Evolutionary conservation across 2,329 filamentous ascomycete genomes (phyloP).

Genomic region (Cordyceps fumosorosea): DNA sequence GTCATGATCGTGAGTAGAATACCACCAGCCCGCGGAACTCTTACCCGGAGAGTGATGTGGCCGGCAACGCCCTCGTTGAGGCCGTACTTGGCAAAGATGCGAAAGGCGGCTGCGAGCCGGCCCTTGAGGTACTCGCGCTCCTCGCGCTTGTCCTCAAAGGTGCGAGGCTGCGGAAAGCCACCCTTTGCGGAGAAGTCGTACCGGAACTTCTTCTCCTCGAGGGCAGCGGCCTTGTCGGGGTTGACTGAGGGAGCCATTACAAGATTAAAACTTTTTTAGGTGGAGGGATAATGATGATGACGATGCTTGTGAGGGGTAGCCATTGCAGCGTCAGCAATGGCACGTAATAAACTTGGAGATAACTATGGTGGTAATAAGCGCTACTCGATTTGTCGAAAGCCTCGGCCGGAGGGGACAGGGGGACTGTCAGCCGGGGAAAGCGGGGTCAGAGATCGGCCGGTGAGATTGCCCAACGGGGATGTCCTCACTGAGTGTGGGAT

Average conservation of each 20-base stretch:
- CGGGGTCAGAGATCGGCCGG: no score
- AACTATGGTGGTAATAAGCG: no score
- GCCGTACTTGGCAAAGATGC: constrained; percentile 51
- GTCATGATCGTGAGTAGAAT: background rate
- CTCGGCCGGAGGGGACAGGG: no score
- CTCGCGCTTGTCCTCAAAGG: constrained; percentile 24
- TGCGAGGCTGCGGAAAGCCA: constrained; percentile 10
- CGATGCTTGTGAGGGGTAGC: background rate
- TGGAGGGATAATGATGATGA: background rate
- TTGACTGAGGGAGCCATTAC: background rate
- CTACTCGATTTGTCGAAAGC: no score
- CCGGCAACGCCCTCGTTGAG: constrained; percentile 59
- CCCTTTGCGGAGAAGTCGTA: constrained; percentile 8
- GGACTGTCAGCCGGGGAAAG: no score
- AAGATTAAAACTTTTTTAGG: background rate
- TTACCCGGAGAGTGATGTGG: constrained; percentile 51
- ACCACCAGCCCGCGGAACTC: background rate
- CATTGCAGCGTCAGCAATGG: background rate
- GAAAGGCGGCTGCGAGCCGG: constrained; percentile 48
- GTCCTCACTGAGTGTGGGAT: no score
- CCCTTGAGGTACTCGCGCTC: constrained; percentile 49
- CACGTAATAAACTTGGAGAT: background rate
- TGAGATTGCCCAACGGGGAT: no score
- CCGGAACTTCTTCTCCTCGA: constrained; percentile 7
- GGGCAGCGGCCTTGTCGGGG: background rate